phyloP scores from a whole-genome alignment of 2,329 filamentous ascomycete genomes.

The Blastomyces parvus region DNA sequence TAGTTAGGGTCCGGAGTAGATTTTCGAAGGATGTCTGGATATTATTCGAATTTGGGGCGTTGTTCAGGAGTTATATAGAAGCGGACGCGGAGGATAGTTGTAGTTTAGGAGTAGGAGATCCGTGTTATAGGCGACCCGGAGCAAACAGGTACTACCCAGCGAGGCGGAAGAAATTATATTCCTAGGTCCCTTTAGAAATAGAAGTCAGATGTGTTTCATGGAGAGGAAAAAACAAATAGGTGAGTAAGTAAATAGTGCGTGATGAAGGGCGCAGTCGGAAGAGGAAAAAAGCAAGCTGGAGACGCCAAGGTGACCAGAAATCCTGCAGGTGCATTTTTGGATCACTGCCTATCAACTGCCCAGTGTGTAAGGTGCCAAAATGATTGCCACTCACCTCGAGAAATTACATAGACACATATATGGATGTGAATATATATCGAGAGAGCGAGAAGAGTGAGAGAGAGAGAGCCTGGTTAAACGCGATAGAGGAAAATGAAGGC shows the following conservation, averaged over 20 bases:
- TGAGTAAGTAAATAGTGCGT: neutral
- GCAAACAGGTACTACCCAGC: neutral
- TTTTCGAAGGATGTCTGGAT: neutral
- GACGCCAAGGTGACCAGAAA: slow-evolving; percentile 3
- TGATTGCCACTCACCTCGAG: neutral
- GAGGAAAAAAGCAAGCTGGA: neutral
- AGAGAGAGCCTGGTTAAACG: too few relatives aligned
- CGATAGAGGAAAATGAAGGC: neutral
- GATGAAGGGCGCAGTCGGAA: neutral
- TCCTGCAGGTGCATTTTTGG: neutral
- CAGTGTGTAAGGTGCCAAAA: neutral
- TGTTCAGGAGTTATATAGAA: neutral
- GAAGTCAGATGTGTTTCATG: neutral
- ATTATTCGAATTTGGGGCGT: neutral
- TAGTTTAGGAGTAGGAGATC: neutral
- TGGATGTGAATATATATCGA: too few relatives aligned
- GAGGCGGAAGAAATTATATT: neutral
- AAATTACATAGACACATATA: neutral
- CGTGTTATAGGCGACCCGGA: neutral
- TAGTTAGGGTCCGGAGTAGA: neutral
- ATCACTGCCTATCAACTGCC: neutral
- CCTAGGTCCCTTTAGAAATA: neutral
- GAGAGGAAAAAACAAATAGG: neutral
- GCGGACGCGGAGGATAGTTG: neutral
- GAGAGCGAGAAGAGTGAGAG: too few relatives aligned